Base-by-base conservation (phyloP, 192 early-diverging fungal species). In the Podila horticola region DNA sequence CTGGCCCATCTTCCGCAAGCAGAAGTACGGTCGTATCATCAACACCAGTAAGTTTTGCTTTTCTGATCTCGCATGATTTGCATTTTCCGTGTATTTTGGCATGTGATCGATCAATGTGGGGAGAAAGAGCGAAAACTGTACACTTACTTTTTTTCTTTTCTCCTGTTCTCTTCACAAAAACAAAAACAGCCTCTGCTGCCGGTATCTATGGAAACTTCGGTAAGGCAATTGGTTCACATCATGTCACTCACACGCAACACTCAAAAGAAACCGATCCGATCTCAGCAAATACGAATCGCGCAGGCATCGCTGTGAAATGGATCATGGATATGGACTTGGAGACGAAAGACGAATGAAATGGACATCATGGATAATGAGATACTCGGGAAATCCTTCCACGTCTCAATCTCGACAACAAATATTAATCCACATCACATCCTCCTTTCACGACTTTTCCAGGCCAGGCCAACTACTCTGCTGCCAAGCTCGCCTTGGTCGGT, bases 191-290 rank as follows among this genome's bases (percentile, higher is more conserved):
- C 17, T 98, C 97, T 58, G 97, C 97, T 58, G 96, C 98, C 58
- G 98, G 98, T 67, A 93, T 99, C 66, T 99, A 99, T 83, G 98
- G 98, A 66, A 99, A 99, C 90, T 99, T 98, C 90, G 98, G 98
- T 57, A 81, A 81, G 77, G 57, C n/a, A 24, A 31, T 26, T 48
- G 29, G 8, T 92, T 94, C 41, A 45, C 15, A 0, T 45, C 41
- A 45, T 45, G 11, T 45, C 41, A 17, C 15, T 13, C 41, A 45
- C 41, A 45, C 0, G 82, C 91, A 28, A 0, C 28, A 31, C 22
- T 22, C 28, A 26, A 31, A 5, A 6, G 26, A 22, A 5, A 2
- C 9, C 28, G 50, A 22, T 49, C 24, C 30, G 19, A n/a, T 67
- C 3, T 57, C 4, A 19, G 38, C 28, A 20, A 20, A 26, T 19